Conservation (phyloP, 768 basidiomycete genomes). For the Suillus plorans region DNA sequence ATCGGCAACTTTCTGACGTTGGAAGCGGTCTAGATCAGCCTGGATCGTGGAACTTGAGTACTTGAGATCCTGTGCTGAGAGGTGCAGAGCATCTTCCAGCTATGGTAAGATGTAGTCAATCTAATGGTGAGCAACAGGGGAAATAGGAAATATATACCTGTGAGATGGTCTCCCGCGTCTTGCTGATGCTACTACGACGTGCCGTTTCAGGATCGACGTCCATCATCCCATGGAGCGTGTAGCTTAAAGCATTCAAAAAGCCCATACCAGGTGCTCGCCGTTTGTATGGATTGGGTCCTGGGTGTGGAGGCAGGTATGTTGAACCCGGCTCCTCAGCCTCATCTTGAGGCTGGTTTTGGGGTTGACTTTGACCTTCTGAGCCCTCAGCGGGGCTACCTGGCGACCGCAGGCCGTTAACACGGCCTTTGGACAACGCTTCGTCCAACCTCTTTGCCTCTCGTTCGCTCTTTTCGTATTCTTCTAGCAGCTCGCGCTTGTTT, state of each 20-base stretch:
- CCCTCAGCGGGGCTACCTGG: constrained; percentile 28
- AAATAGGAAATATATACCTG: constrained; percentile 54
- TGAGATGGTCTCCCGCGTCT: constrained; percentile 93
- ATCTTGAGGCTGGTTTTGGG: constrained; percentile 20
- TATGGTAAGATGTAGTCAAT: constrained; percentile 34
- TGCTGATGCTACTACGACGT: constrained; percentile 87
- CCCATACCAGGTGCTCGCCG: constrained; percentile 77
- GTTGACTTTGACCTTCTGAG: constrained; percentile 21
- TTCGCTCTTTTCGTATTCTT: constrained; percentile 91
- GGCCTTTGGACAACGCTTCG: constrained; percentile 74
- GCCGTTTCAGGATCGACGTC: constrained; percentile 98
- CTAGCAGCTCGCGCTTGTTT: constrained; percentile 77
- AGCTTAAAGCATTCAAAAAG: constrained; percentile 85
- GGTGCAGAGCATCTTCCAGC: constrained; percentile 94
- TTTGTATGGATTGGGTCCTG: constrained; percentile 70
- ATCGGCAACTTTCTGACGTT: constrained; percentile 98
- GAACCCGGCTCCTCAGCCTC: constrained; percentile 45
- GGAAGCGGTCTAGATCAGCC: constrained; percentile 96
- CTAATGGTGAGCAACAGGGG: constrained; percentile 11
- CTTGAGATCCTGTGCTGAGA: constrained; percentile 91
- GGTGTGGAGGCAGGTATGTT: constrained; percentile 69
- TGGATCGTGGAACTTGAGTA: constrained; percentile 97
- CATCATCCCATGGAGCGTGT: constrained; percentile 97
- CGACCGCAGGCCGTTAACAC: constrained; percentile 30
- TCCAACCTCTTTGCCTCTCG: constrained; percentile 86